Evolutionary conservation across 2,329 filamentous ascomycete species (phyloP), one percentile per base, ranked within the genome.

Genomic region (Sporothrix mexicana): DNA sequence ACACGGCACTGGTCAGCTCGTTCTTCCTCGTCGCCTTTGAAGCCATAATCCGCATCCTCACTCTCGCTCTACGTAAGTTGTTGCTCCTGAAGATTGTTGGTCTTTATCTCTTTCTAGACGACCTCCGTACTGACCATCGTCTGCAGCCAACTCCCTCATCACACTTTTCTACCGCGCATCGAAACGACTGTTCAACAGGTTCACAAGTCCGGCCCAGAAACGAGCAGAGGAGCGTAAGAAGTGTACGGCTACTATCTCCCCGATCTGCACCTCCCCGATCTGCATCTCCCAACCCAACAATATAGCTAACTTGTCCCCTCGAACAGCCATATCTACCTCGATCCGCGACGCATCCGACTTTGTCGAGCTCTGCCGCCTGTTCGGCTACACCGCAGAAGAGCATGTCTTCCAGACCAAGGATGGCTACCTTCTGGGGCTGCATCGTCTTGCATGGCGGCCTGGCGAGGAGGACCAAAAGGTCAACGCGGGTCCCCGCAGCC

Each of bases 381-480:
- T 91, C 81, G 95, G 95, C 64, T 98, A 98, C 82, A 92, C 93
- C 77, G 93, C 95, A 6, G 96, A 99, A 81, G 96, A 99, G 82
- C 96, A 99, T 80, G 91, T 99, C 68, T 93, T 97, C 12, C 95
- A 97, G 82, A 99, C 96, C 1, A 91, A 90, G 74, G 96, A 99
- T 84, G 96, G 96, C 17, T 99, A 97, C 79, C 85, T 99, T 61
- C 88, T 99, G 17, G 95, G 95, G 9, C 83, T 98, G 73, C 96
- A 99, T 81, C 89, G 96, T 8, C 83, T 99, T 64, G 93, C 93
- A 23, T 97, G 92, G 88, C 89, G 88, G 73, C 92, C 90, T 77
- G 94, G 93, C 12, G 94, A 97, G 80, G 93, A 96, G 79, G 88
- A 90, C n/a, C 83, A 86, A 71, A 88, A 89, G 75, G 92, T 97